Evolutionary conservation across 805 yeast genomes (phyloP).

Genomic region (Starmera pachycereana): DNA sequence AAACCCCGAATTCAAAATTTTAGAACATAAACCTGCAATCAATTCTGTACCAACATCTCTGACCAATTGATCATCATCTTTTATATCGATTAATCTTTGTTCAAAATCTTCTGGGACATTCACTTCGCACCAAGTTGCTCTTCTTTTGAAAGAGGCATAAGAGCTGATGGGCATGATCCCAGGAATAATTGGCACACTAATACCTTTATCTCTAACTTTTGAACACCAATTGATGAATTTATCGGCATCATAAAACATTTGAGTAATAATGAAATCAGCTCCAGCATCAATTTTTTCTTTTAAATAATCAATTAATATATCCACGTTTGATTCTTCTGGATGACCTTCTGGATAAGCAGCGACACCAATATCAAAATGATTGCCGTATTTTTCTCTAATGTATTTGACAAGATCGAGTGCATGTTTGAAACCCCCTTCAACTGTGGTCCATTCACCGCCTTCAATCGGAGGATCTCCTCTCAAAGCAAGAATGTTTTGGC

Average conservation of each 20-base stretch:
- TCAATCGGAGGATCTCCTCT: conserved; percentile 93
- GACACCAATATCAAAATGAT: conserved; percentile 88
- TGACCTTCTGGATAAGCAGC: conserved; percentile 98
- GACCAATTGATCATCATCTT: conserved; percentile 83
- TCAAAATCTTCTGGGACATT: conserved; percentile 66
- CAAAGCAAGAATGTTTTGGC: conserved; percentile 88
- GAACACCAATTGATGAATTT: conserved; percentile 77
- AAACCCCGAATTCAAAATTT: conserved; percentile 56
- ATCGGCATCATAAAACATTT: conserved; percentile 93
- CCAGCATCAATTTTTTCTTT: conserved; percentile 91
- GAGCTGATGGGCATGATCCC: conserved; percentile 99
- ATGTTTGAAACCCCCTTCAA: conserved; percentile 72
- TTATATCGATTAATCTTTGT: conserved; percentile 64
- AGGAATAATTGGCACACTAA: conserved; percentile 83
- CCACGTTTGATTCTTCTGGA: conserved; percentile 60
- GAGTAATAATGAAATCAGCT: conserved; percentile 89
- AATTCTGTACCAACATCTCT: conserved; percentile 79
- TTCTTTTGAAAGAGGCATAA: conserved; percentile 81
- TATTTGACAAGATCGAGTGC: conserved; percentile 81
- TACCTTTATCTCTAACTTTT: conserved; percentile 57
- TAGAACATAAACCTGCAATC: conserved; percentile 73
- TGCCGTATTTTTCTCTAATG: conserved; percentile 69
- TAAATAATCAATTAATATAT: conserved; percentile 46
- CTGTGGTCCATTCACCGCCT: conserved; percentile 31
- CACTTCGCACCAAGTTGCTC: conserved; percentile 92